These are phyloP conservation scores for Aspergillus clavatus DNA, from an alignment of 2,329 filamentous ascomycete genomes.

Conservation along the genomic window DNA sequence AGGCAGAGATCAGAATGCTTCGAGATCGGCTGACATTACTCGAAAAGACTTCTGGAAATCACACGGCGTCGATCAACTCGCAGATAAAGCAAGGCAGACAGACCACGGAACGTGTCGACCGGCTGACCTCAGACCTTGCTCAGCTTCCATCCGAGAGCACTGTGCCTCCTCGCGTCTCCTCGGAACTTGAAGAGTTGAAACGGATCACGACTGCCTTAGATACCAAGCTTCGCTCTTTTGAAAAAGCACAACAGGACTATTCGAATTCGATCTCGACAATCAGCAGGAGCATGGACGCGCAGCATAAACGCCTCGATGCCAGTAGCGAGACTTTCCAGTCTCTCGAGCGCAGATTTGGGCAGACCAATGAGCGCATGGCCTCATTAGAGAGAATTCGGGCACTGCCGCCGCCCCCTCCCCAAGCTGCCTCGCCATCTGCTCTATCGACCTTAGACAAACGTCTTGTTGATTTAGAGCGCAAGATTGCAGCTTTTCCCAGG, in stretches of 20 bases:
- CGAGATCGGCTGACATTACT: constrained; percentile 3
- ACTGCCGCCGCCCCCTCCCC: not conserved
- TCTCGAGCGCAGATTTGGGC: not conserved
- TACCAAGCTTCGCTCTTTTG: constrained; percentile 4
- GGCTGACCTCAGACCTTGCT: not conserved
- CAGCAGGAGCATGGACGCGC: constrained; percentile 1
- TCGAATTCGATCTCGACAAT: constrained; percentile 3
- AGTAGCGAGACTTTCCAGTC: not conserved
- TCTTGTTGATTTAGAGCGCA: not conserved
- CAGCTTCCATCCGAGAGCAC: not conserved
- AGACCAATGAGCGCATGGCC: not conserved
- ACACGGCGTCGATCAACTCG: constrained; percentile 3
- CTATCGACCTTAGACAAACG: not conserved
- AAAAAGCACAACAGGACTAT: constrained; percentile 1
- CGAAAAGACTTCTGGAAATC: not conserved
- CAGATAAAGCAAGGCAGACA: not conserved
- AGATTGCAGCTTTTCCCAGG: not conserved
- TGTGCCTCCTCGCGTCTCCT: not conserved
- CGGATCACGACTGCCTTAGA: not conserved
- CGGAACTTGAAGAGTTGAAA: constrained; percentile 2
- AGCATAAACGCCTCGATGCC: not conserved
- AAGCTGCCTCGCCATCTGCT: not conserved
- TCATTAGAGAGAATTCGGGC: not conserved
- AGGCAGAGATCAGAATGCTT: constrained; percentile 3
- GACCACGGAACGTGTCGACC: not conserved